These are phyloP conservation scores for Aspergillus incahuasiensis DNA, from an alignment of 495 filamentous ascomycete species.

Conservation along the genomic window DNA sequence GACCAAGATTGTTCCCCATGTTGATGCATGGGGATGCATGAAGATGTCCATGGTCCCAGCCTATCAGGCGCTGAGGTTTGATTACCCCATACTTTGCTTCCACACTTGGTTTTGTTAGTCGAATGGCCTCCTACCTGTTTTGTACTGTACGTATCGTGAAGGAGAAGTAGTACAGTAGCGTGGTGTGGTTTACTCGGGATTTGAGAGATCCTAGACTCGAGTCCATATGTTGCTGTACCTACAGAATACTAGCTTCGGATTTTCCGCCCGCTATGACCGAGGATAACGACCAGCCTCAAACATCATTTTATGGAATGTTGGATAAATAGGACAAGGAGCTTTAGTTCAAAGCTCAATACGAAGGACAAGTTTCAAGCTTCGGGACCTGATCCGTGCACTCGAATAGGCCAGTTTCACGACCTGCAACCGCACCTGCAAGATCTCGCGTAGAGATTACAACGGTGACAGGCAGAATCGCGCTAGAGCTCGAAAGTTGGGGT, in stretches of 20 bases:
- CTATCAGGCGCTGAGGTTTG: not conserved
- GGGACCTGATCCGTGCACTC: not conserved
- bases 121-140: not conserved
- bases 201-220: no score
- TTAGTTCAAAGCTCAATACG: not conserved
- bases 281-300: no score
- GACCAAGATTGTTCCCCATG: not conserved
- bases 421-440: not conserved
- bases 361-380: not conserved
- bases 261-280: no score
- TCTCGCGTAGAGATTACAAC: not conserved
- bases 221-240: no score
- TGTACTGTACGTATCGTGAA: no score
- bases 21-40: not conserved
- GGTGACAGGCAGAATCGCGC: not conserved
- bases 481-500: conserved; percentile 20
- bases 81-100: not conserved
- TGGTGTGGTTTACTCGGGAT: no score
- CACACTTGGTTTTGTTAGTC: not conserved
- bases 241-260: no score
- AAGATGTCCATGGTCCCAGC: not conserved
- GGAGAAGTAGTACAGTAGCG: no score
- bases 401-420: not conserved
- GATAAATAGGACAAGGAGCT: no score
- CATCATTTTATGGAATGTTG: no score